Evolutionary conservation across 2,329 filamentous ascomycete genomes (phyloP).

Genomic region (Sporothrix curviconia): DNA sequence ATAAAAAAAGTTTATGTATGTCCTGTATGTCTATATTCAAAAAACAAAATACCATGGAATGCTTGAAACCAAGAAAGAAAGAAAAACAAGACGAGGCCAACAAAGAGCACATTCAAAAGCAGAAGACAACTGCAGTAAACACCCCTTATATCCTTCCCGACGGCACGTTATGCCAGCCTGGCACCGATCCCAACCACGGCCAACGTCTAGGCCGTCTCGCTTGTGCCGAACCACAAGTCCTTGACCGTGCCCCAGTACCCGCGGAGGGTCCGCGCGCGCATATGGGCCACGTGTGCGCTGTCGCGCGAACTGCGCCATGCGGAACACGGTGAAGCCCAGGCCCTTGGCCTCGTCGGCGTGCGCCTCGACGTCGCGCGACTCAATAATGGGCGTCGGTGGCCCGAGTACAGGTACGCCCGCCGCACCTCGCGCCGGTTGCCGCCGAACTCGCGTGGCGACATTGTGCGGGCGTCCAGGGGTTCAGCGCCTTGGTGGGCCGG

Average conservation of each 20-base stretch:
- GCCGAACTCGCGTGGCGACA: constrained; percentile 24
- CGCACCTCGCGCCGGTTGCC: constrained; percentile 33
- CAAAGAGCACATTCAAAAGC: neutral
- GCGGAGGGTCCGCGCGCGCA: constrained; percentile 35
- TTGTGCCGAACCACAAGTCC: constrained; percentile 36
- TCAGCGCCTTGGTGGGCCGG: constrained; percentile 1
- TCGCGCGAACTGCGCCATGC: constrained; percentile 40
- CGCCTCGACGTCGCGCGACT: constrained; percentile 39
- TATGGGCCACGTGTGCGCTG: constrained; percentile 46
- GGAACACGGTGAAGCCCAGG: constrained; percentile 34
- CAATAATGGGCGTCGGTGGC: constrained; percentile 41
- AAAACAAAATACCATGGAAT: too few relatives aligned
- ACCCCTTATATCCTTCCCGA: neutral
- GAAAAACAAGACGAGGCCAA: neutral
- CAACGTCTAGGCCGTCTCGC: too few relatives aligned
- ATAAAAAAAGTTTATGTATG: neutral
- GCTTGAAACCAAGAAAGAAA: neutral
- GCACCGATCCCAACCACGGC: neutral
- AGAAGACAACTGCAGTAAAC: neutral
- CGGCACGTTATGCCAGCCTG: neutral
- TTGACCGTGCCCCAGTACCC: constrained; percentile 47
- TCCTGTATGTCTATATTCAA: neutral
- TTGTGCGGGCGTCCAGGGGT: constrained; percentile 31
- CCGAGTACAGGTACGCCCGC: constrained; percentile 49
- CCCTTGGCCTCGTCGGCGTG: constrained; percentile 38